Base-by-base conservation (phyloP, 257 asterid genomes). In the Solanum pennellii region DNA sequence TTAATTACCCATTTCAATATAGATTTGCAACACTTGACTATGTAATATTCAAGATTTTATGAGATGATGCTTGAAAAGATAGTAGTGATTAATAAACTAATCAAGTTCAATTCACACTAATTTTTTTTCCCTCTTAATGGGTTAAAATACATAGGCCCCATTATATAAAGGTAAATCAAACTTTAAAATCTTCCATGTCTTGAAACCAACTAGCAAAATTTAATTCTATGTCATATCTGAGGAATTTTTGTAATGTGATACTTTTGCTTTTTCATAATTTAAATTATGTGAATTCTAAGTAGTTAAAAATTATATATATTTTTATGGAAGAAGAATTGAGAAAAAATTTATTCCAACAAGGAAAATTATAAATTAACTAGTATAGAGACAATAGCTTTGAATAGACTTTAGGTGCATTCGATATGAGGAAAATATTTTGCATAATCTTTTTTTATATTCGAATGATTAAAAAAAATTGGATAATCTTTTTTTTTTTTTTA, bases 1-100 rank as follows among this genome's bases (percentile, higher is more conserved):
- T 49, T 80, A 80, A 80, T 49, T 49, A 16, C 29, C 66, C 18
- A 29, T 82, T 15, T 18, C 44, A 29, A 16, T 80, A 80, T 80
- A 20, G 31, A 29, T 80, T 80, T 80, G 85, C 21, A 80, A 49
- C 45, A 49, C 68, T 80, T 47, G 29, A 47, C 42, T 49, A 79
- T 79, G 9, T 45, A 59, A 12, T 44, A 31, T 6, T 84, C 66
- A 52, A 88, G 87, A 69, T 35, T 68, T 37, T 23, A 59, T n/a
- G 71, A 62, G 47, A 74, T 68, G 87, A 86, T 86, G 77, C 69
- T 75, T 14, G 92, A 87, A 56, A 91, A 42, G 91, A 77, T 45
- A 9, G 23, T 75, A 41, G 74, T 71, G 85, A 86, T 77, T 82
- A 65, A 37, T 77, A 37, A 23, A 73, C 5, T 65, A 74, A 77